Evolutionary conservation across 306 rosid genomes (phyloP).

Genomic region (Echinosophora koreensis): DNA sequence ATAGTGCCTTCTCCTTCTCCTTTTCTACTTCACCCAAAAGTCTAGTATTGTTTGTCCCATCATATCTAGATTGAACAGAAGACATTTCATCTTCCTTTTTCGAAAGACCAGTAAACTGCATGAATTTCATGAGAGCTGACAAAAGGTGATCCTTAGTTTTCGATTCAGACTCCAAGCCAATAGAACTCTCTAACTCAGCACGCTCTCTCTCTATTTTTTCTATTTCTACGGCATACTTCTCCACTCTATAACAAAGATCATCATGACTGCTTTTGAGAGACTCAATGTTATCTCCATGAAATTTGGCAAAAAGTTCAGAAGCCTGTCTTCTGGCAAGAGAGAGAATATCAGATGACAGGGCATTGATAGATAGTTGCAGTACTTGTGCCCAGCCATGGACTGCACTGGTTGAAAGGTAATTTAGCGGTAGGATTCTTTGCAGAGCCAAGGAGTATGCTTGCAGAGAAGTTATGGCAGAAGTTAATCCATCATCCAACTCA

Average conservation of each 20-base stretch:
- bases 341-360: conserved; percentile 77
- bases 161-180: conserved; percentile 73
- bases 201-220: conserved; percentile 78
- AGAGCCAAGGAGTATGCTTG: conserved; percentile 84
- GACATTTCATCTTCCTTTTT: conserved; percentile 62
- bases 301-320: conserved; percentile 73
- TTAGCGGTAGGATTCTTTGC: conserved; percentile 88
- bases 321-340: conserved; percentile 93
- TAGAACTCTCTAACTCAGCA: conserved; percentile 69
- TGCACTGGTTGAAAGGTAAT: conserved; percentile 86
- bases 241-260: conserved; percentile 73
- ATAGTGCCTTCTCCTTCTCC: conserved; percentile 65
- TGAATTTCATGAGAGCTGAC: conserved; percentile 73
- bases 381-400: conserved; percentile 94
- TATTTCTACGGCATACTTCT: conserved; percentile 72
- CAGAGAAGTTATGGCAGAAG: conserved; percentile 72
- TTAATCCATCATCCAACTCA: conserved; percentile 79
- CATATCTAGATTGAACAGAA: conserved; percentile 64
- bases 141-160: conserved; percentile 83
- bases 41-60: conserved; percentile 57
- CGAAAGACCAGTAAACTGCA: conserved; percentile 70
- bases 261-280: conserved; percentile 67
- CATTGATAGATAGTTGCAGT: conserved; percentile 74
- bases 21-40: conserved; percentile 61
- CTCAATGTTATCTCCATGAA: conserved; percentile 63